phyloP scores from a whole-genome alignment of 2,329 filamentous ascomycete species.

The Talaromyces sp. region DNA sequence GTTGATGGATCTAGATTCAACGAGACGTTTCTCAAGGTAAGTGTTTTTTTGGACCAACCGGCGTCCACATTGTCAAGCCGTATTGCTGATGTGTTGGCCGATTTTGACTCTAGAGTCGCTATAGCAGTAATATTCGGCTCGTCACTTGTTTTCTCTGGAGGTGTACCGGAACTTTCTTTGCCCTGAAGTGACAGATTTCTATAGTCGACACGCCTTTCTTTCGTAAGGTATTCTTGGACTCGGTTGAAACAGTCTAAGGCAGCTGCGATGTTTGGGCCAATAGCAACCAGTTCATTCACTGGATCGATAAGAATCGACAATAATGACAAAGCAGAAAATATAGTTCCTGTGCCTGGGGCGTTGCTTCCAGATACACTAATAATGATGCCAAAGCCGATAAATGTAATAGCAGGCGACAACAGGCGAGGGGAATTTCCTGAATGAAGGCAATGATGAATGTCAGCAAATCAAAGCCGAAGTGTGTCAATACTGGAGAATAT shows the following conservation, averaged over 20 bases:
- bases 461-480: not conserved
- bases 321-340: slow-evolving; percentile 27
- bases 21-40: slow-evolving; percentile 41
- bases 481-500: not conserved
- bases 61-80: slow-evolving; percentile 9
- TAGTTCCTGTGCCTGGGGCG: slow-evolving; percentile 25
- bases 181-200: not conserved
- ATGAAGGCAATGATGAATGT: not conserved
- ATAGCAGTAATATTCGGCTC: not conserved
- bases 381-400: slow-evolving; percentile 10
- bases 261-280: slow-evolving; percentile 35
- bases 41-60: slow-evolving; percentile 26
- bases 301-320: slow-evolving; percentile 26
- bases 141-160: not conserved
- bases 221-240: slow-evolving; percentile 36
- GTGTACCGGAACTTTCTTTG: not conserved
- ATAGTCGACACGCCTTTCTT: slow-evolving; percentile 12
- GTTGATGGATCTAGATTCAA: slow-evolving; percentile 41
- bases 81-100: not conserved
- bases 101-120: not conserved
- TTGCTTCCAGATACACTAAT: not conserved
- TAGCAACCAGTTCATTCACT: slow-evolving; percentile 23
- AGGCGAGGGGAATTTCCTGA: slow-evolving; percentile 14
- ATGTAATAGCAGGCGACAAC: slow-evolving; percentile 11
- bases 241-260: slow-evolving; percentile 40